Conservation (phyloP, 2,329 filamentous ascomycete species). For the Aspergillus novoparasiticus region DNA sequence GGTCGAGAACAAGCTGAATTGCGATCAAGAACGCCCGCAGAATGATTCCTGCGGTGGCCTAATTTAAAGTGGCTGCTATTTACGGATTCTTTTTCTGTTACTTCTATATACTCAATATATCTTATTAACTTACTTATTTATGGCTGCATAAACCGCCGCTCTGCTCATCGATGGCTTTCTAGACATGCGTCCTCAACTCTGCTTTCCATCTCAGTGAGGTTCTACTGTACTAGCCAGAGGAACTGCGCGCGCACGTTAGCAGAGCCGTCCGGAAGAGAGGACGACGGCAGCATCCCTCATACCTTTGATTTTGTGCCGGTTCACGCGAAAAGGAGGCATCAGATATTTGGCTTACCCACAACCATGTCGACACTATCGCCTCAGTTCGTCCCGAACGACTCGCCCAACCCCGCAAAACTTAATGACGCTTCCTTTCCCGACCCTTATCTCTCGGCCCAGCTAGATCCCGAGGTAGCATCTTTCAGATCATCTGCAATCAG, state of each 20-base stretch:
- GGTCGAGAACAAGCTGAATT: background rate
- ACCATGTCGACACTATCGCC: slow-evolving; percentile 26
- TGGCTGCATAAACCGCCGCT: background rate
- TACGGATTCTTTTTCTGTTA: background rate
- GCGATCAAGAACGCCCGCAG: background rate
- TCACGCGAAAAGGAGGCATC: background rate
- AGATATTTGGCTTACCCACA: background rate
- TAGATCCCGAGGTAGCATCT: slow-evolving; percentile 41
- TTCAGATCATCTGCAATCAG: slow-evolving; percentile 38
- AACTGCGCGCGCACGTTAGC: background rate
- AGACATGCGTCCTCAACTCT: background rate
- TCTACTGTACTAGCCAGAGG: background rate
- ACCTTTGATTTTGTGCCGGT: background rate
- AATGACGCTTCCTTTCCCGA: slow-evolving; percentile 38
- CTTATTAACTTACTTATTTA: background rate
- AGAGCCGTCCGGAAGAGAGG: background rate
- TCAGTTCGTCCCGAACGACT: slow-evolving; percentile 26
- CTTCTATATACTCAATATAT: background rate
- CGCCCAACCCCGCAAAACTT: slow-evolving; percentile 30
- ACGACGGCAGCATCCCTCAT: background rate
- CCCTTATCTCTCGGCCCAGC: slow-evolving; percentile 42
- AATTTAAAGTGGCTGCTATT: background rate
- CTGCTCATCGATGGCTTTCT: background rate
- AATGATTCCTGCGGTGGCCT: slow-evolving; percentile 3
- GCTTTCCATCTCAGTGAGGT: background rate